Conservation (phyloP, 805 yeast genomes). For the Henningerozyma blattae region DNA sequence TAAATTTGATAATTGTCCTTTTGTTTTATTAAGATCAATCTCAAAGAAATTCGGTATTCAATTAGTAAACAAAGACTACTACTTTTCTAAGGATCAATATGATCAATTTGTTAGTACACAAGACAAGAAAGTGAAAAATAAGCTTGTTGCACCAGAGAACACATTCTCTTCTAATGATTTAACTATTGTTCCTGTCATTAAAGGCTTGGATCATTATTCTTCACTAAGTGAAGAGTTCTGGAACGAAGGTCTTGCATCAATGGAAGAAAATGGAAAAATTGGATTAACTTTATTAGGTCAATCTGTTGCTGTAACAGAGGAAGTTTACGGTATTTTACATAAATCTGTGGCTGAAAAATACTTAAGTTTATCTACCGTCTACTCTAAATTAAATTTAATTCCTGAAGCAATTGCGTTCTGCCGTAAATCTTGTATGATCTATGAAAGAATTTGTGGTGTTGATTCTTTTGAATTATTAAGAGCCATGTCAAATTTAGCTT, state of each 20-base stretch:
- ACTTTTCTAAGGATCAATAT: constrained; percentile 29
- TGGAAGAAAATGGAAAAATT: constrained; percentile 31
- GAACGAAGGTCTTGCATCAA: constrained; percentile 42
- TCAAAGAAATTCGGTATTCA: constrained; percentile 79
- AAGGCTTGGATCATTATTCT: constrained; percentile 57
- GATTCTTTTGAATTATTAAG: constrained; percentile 71
- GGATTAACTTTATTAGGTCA: constrained; percentile 60
- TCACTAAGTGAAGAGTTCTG: constrained; percentile 63
- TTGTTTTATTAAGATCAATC: constrained; percentile 49
- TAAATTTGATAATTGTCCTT: constrained; percentile 27
- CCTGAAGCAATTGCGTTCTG: constrained; percentile 51
- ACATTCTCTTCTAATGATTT: constrained; percentile 54
- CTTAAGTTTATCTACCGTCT: constrained; percentile 51
- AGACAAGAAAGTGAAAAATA: constrained; percentile 28
- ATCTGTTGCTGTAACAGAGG: constrained; percentile 63
- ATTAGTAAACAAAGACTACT: constrained; percentile 40
- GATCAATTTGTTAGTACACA: constrained; percentile 20
- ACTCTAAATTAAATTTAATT: constrained; percentile 44
- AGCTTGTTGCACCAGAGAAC: constrained; percentile 22
- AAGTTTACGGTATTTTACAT: constrained; percentile 72
- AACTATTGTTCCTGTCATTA: constrained; percentile 62
- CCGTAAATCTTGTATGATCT: constrained; percentile 56
- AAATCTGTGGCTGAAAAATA: constrained; percentile 66
- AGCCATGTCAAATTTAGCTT: constrained; percentile 63
- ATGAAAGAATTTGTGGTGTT: constrained; percentile 71